Evolutionary conservation across 306 rosid species (phyloP).

Genomic region (Myrica gale): DNA sequence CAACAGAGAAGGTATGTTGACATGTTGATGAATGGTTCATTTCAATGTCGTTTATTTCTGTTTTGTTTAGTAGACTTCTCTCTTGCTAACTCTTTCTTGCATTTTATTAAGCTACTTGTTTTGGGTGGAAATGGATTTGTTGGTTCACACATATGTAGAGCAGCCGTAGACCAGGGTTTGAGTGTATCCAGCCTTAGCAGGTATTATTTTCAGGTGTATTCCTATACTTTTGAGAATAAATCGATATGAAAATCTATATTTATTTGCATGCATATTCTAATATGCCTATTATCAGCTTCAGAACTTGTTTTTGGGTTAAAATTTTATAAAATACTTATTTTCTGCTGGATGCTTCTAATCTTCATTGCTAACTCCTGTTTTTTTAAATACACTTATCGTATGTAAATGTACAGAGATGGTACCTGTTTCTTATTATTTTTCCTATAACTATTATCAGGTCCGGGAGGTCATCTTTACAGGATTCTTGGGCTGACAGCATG

Average conservation of each 20-base stretch:
- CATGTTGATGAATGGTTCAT: neutral
- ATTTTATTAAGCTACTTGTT: neutral
- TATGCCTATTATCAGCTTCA: neutral
- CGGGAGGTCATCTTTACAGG: neutral
- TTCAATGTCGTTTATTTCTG: neutral
- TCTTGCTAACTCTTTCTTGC: neutral
- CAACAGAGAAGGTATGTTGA: slow-evolving; percentile 3
- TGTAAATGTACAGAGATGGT: neutral
- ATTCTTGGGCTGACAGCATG: slow-evolving; percentile 15
- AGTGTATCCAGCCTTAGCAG: slow-evolving; percentile 8
- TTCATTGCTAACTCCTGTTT: neutral
- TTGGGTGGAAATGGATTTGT: slow-evolving; percentile 16
- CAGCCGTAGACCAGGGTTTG: neutral
- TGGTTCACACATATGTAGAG: slow-evolving; percentile 11
- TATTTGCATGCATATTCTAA: neutral
- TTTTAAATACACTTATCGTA: neutral
- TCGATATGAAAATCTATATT: too few relatives aligned
- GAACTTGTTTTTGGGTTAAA: too few relatives aligned
- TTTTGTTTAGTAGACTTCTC: neutral
- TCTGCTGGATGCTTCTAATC: neutral
- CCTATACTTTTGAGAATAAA: neutral
- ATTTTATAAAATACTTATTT: too few relatives aligned
- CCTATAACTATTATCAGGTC: neutral
- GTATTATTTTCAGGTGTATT: neutral
- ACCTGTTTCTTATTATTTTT: neutral